phyloP scores from a whole-genome alignment of 768 basidiomycete genomes.

The Phanerochaete carnosa region DNA sequence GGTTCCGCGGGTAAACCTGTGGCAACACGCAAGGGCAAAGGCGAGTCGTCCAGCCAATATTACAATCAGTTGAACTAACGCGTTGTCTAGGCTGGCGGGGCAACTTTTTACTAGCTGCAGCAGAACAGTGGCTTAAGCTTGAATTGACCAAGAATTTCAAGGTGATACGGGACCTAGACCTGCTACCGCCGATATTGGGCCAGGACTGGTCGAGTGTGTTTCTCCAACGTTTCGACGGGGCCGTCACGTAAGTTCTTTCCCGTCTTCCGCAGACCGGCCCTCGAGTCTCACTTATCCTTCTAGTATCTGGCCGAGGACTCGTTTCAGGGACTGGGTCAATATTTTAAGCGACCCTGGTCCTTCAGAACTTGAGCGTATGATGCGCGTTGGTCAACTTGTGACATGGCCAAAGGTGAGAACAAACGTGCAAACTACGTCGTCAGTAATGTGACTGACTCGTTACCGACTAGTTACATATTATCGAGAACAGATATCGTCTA shows the following conservation, averaged over 20 bases:
- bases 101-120: slow-evolving; percentile 87
- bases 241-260: slow-evolving; percentile 72
- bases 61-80: background rate
- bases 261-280: background rate
- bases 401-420: slow-evolving; percentile 91
- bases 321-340: slow-evolving; percentile 79
- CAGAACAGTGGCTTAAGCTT: slow-evolving; percentile 92
- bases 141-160: slow-evolving; percentile 97
- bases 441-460: background rate
- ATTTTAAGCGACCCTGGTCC: slow-evolving; percentile 84
- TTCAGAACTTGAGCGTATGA: slow-evolving; percentile 79
- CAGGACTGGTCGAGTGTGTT: slow-evolving; percentile 98
- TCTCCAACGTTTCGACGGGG: slow-evolving; percentile 88
- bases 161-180: slow-evolving; percentile 91
- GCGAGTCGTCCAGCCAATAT: slow-evolving; percentile 21
- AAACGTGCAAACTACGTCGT: background rate
- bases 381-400: slow-evolving; percentile 80
- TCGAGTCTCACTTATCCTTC: background rate
- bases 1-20: slow-evolving; percentile 92
- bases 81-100: slow-evolving; percentile 78
- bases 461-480: slow-evolving; percentile 75
- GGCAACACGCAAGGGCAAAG: slow-evolving; percentile 91
- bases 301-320: slow-evolving; percentile 85
- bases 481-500: slow-evolving; percentile 84
- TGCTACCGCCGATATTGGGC: slow-evolving; percentile 89